Base-by-base conservation (phyloP, 176 grass and related monocot genomes). In the Olyra latifolia region DNA sequence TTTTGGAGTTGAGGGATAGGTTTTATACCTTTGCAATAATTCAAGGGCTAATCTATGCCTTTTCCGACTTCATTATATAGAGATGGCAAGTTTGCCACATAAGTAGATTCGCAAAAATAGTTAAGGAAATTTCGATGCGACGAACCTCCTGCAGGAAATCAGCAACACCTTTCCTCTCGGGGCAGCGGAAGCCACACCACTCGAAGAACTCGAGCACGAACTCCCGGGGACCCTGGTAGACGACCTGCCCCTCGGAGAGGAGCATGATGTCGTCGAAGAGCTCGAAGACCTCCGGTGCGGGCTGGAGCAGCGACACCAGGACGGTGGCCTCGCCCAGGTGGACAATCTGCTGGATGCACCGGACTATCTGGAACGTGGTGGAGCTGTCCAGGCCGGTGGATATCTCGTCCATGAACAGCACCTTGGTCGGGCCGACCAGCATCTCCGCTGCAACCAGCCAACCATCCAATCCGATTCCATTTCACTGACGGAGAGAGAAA, bases 381-480 rank as follows among this genome's bases (percentile, higher is more conserved):
- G 95, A 98, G 88, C 90, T 94, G 92, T 98, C 95, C 42, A 98
- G 78, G 24, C 95, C 92, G 10, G 95, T 98, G 66, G 95, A 98
- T 87, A 98, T 98, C 85, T 98, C 95, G 53, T 98, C 95, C 95
- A 98, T 98, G 90, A 94, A 98, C 62, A 95, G 70, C 59, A 98
- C 92, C 77, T 93, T 98, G 62, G 95, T 98, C 83, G 95, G 95
- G n/a, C 95, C 95, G 49, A 98, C 95, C 71, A 98, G 88, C 95
- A 98, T 98, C 83, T 98, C 95, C 40, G 81, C 92, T 95, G 95
- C 47, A 71, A 81, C 38, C 58, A 55, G 39, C 45, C 39, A 8
- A 41, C 12, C 32, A 35, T 35, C 32, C 32, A 35, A 35, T 35
- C 32, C 49, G 8, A 29, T 44, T 12, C 11, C 35, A 19, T 19